A percentile compares a stretch with the other conserved stretches of the same genome.
phyloP scores from a whole-genome alignment of 306 rosid species.

The Cicer chorassanicum region DNA sequence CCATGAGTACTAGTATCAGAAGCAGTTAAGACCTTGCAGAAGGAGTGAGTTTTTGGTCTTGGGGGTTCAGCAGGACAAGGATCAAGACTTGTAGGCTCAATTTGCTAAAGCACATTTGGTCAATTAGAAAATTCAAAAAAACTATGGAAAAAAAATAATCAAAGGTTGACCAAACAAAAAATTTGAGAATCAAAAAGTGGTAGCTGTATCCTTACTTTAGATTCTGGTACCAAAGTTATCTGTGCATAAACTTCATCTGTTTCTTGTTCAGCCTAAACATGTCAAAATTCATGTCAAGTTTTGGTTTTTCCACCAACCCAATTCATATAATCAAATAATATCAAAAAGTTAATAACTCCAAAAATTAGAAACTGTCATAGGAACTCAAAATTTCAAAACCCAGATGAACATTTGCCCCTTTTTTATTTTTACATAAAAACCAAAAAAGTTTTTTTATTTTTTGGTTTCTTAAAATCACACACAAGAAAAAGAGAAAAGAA shows the following conservation, averaged over 20 bases:
- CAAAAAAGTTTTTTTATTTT: slow-evolving; percentile 1
- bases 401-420: slow-evolving; percentile 19
- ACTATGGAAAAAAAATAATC: slow-evolving; percentile 35
- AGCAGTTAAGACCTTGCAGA: slow-evolving; percentile 87
- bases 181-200: slow-evolving; percentile 42
- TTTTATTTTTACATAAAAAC: not conserved
- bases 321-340: not conserved
- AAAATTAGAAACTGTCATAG: not conserved
- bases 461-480: not conserved
- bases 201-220: slow-evolving; percentile 61
- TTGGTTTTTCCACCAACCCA: not conserved
- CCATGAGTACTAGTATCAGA: slow-evolving; percentile 97
- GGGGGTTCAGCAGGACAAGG: slow-evolving; percentile 54
- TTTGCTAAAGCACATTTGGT: slow-evolving; percentile 56
- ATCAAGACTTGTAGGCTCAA: slow-evolving; percentile 66
- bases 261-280: slow-evolving; percentile 87
- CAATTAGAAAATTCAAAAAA: slow-evolving; percentile 46
- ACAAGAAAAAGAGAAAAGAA: not conserved
- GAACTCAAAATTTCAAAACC: slow-evolving; percentile 9
- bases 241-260: slow-evolving; percentile 94
- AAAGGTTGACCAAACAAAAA: slow-evolving; percentile 43
- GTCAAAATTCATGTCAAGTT: slow-evolving; percentile 42
- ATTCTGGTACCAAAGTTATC: slow-evolving; percentile 78
- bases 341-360: not conserved
- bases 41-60: slow-evolving; percentile 62